These are phyloP conservation scores for Penicillium sp. DNA, from an alignment of 2,329 filamentous ascomycete genomes.

Conservation along the genomic window DNA sequence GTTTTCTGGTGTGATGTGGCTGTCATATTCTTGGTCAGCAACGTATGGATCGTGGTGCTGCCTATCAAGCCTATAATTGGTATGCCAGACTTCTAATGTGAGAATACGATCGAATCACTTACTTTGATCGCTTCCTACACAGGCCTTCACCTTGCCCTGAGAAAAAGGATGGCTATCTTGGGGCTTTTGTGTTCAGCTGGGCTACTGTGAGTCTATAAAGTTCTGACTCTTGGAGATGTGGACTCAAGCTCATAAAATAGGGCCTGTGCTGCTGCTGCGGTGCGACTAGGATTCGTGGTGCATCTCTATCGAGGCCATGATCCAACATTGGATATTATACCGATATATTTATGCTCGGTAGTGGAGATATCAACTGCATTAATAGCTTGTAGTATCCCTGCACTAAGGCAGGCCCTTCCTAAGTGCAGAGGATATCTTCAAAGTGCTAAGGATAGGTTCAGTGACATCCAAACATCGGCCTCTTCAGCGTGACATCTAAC, in stretches of 20 bases:
- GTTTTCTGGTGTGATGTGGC: not conserved
- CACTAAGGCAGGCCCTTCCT: too few relatives aligned
- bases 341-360: not conserved
- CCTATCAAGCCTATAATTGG: not conserved
- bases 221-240: too few relatives aligned
- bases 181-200: not conserved
- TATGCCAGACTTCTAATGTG: not conserved
- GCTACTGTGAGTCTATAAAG: too few relatives aligned
- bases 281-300: not conserved
- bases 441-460: too few relatives aligned
- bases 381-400: not conserved
- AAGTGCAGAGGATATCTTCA: too few relatives aligned
- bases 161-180: too few relatives aligned
- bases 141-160: too few relatives aligned
- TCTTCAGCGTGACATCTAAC: too few relatives aligned
- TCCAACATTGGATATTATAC: not conserved
- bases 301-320: not conserved
- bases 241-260: not conserved
- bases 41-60: not conserved
- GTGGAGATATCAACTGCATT: not conserved
- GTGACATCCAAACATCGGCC: too few relatives aligned
- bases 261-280: not conserved
- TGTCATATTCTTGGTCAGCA: not conserved
- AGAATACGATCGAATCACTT: too few relatives aligned
- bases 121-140: too few relatives aligned